Base-by-base conservation (phyloP, 2,329 filamentous ascomycete species). In the Pseudogymnoascus sp. region DNA sequence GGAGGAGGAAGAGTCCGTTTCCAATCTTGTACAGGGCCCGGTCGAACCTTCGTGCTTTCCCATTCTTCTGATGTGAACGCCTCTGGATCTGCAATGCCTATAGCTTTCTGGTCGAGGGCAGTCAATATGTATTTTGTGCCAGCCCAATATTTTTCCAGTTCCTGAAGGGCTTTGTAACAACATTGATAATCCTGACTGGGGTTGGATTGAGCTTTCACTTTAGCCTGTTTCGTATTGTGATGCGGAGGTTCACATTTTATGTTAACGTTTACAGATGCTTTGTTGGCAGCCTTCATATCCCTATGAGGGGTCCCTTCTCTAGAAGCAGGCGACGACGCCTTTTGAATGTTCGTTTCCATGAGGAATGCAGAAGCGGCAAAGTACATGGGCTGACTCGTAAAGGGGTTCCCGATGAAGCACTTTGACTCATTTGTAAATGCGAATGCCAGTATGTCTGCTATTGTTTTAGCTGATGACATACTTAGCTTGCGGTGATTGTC, bases 291-390 rank as follows among this genome's bases (percentile, higher is more conserved):
- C 4, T 62, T 50, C 7, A 47, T 30, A 4, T 50, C 41, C n/a
- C 61, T 62, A 38, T 67, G 66, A 25, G 69, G 69, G 43, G 65
- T 69, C 16, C 12, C 62, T 35, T 85, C 83, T 60, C 84, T 79
- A 0, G 87, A 89, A 28, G 86, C 71, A 18, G 85, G 79, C 62
- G 86, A 79, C 2, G 81, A 84, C 0, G 87, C 87, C 20, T 87
- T 86, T 64, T 85, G 86, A 12, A 87, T 82, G 3, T 84, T 86
- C 4, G 89, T 90, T 70, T 96, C 91, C 75, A 91, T 90, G 14
- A 96, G 76, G 67, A 96, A 96, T 0, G 91, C 91, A 69, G 90
- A 95, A 0, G 90, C 91, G 0, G 91, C 91, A 63, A 96, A 93
- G 67, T 95, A 96, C 69, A 95, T 95, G 0, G 91, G 91, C 72